Percentiles rank a stretch among this genome's conserved stretches.
phyloP scores from a whole-genome alignment of 164 flowering plant genomes.

The Malania oleifera region DNA sequence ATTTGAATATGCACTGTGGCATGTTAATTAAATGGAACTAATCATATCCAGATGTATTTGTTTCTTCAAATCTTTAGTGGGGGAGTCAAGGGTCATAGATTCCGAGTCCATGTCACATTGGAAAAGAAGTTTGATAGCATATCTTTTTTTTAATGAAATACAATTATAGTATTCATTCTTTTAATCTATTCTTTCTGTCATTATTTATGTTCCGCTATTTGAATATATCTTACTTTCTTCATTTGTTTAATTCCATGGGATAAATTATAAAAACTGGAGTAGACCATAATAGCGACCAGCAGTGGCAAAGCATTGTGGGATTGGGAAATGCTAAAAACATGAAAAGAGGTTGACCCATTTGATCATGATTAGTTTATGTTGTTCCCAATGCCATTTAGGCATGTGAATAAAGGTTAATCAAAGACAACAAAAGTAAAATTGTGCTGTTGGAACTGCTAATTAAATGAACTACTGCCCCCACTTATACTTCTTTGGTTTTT shows the following conservation, averaged over 20 bases:
- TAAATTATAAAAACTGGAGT: neutral
- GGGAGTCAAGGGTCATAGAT: conserved; percentile 58
- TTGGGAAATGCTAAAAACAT: conserved; percentile 30
- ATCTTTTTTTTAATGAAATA: neutral
- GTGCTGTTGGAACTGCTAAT: conserved; percentile 23
- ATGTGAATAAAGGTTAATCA: conserved; percentile 22
- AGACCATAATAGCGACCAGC: conserved; percentile 20
- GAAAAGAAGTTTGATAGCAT: conserved; percentile 6
- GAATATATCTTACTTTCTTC: neutral
- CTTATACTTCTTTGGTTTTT: no score
- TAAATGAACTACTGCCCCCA: conserved; percentile 26
- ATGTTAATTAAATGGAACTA: conserved; percentile 7
- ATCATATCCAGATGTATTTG: neutral
- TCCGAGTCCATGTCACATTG: conserved; percentile 16
- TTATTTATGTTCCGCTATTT: neutral
- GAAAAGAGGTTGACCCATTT: conserved; percentile 40
- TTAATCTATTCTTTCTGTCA: no score
- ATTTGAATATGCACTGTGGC: no score
- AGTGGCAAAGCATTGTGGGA: conserved; percentile 30
- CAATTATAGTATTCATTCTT: neutral
- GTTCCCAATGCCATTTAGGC: conserved; percentile 52
- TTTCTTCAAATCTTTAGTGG: conserved; percentile 36
- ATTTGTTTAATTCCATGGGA: neutral
- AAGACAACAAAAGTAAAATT: conserved; percentile 14
- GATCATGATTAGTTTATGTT: conserved; percentile 29